phyloP scores from a whole-genome alignment of 352 stramenopile genomes.

The Globisporangium sylvaticum region DNA sequence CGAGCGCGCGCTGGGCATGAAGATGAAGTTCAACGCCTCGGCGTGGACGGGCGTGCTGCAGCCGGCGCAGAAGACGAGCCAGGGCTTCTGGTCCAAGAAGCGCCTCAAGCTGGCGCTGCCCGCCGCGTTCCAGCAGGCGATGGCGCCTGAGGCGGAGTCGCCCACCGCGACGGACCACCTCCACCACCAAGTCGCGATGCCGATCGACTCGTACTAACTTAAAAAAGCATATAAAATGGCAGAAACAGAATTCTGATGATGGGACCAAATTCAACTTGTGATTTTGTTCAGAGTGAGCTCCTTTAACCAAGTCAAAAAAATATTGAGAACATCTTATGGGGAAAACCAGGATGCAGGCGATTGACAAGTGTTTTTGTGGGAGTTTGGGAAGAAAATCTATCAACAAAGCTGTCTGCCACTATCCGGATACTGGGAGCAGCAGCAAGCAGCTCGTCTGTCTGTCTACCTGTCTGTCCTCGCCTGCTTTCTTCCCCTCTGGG shows the following conservation, averaged over 20 bases:
- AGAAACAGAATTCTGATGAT: neutral
- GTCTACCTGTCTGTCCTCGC: neutral
- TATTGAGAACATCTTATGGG: neutral
- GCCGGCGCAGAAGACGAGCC: conserved; percentile 22
- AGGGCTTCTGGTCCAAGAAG: conserved; percentile 59
- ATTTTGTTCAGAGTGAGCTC: neutral
- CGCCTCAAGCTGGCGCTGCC: conserved; percentile 54
- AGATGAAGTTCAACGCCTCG: conserved; percentile 64
- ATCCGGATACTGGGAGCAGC: neutral
- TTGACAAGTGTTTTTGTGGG: neutral
- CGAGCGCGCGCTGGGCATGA: conserved; percentile 30
- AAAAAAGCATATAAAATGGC: neutral
- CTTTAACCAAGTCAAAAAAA: neutral
- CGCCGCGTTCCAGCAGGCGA: conserved; percentile 27
- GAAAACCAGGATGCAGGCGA: neutral
- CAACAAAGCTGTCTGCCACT: neutral
- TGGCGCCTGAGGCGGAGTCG: neutral
- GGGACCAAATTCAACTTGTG: neutral
- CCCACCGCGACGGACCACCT: conserved; percentile 9
- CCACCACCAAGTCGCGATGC: conserved; percentile 14
- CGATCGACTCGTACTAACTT: conserved; percentile 23
- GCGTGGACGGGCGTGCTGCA: conserved; percentile 53
- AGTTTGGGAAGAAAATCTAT: conserved; percentile 4
- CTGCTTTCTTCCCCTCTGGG: conserved; percentile 6
- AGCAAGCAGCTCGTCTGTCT: neutral